Base-by-base conservation (phyloP, 352 stramenopile genomes). In the Phytophthora lateralis region DNA sequence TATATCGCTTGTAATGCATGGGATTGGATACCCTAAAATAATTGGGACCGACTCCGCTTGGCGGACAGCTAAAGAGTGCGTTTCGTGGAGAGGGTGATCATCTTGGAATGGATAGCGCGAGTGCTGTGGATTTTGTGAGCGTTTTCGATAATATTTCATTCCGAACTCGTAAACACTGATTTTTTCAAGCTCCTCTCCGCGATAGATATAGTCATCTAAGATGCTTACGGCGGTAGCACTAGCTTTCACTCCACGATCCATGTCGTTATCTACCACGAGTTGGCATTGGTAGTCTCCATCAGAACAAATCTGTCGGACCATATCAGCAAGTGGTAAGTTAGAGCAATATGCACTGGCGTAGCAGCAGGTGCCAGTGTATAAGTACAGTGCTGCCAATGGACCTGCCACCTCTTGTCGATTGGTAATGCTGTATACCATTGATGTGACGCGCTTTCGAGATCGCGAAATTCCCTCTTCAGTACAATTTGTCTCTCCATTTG, bases 341-440 rank as follows among this genome's bases (percentile, higher is more conserved):
- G 8, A 37, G 32, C 32, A 37, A 5, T 15, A n/a, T 37, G 12
- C 32, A 15, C 32, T 37, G 2, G 32, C 15, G 12, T n/a, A 37
- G 32, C 32, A 37, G 32, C 32, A n/a, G 2, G 32, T 37, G 6
- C 32, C 32, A 2, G 12, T 37, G 32, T 37, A n/a, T 15, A 37
- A 10, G 12, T 37, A 37, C 32, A 37, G 12, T 37, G 12, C 32
- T 10, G 27, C 4, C 27, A 30, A 30, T 30, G 27, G 4, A 30
- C 6, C 27, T 30, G 27, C 27, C 27, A 30, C 32, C 12, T 52
- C 45, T n/a, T 52, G 45, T n/a, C 45, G 12, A 39, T 52, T 52
- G 26, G 45, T 29, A 12, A 29, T 39, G 15, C 5, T 29, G n/a
- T 38, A 38, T 6, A 52, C 45, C 12, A 52, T 52, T 9, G 27